Evolutionary conservation across 2,329 filamentous ascomycete genomes (phyloP).

Genomic region (Alternaria infectoria): DNA sequence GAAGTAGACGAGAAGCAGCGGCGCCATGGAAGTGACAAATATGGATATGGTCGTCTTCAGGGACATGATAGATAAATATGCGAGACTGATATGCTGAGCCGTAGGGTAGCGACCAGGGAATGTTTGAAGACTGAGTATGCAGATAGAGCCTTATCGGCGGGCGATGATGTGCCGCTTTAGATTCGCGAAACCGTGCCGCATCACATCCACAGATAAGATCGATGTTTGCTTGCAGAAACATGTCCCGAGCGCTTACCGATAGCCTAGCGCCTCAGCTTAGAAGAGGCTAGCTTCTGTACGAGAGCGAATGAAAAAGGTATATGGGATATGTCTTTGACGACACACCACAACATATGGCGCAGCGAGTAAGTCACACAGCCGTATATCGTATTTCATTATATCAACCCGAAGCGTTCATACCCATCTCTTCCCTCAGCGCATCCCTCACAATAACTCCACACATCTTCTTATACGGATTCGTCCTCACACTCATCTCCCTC

Average conservation of each 20-base stretch:
- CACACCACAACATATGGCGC: neutral
- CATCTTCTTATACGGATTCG: conserved; percentile 68
- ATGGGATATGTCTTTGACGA: too few relatives aligned
- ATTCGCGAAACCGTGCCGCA: neutral
- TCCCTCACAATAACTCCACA: conserved; percentile 68
- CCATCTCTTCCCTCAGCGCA: conserved; percentile 61
- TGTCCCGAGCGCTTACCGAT: neutral
- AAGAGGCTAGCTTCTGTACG: neutral
- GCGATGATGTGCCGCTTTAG: neutral
- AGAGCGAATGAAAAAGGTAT: neutral
- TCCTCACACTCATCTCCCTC: conserved; percentile 63
- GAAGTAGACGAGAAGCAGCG: neutral
- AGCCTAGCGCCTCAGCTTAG: neutral
- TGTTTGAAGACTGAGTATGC: neutral
- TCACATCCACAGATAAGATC: neutral
- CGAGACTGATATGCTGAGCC: accelerated
- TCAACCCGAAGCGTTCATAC: neutral
- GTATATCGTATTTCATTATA: neutral
- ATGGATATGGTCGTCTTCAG: neutral
- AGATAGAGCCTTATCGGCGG: neutral
- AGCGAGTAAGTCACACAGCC: neutral
- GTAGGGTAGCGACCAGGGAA: neutral
- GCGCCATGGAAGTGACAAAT: neutral
- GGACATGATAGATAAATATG: neutral
- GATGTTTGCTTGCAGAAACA: neutral